These are phyloP conservation scores for Kentomonas sorsogonicus DNA, from an alignment of 208 protist genomes.

Conservation along the genomic window DNA sequence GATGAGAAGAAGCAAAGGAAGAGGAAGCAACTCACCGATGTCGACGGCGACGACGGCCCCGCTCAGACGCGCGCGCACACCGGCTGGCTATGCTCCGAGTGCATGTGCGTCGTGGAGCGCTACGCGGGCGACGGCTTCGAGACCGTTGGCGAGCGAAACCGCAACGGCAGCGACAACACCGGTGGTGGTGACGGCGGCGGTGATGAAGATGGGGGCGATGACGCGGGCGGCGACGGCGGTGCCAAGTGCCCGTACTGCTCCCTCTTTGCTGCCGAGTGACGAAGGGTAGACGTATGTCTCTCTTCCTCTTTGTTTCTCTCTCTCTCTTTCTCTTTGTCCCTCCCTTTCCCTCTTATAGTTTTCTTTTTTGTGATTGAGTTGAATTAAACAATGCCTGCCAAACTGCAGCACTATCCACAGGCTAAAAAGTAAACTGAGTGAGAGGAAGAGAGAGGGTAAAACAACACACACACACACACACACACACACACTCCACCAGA, in stretches of 20 bases:
- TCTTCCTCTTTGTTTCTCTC: slow-evolving; percentile 7
- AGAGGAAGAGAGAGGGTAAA: too few relatives aligned
- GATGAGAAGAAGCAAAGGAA: too few relatives aligned
- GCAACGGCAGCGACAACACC: too few relatives aligned
- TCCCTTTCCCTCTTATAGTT: background rate
- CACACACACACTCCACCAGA: background rate
- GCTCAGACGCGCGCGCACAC: slow-evolving; percentile 21
- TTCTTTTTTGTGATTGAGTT: background rate
- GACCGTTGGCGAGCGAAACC: too few relatives aligned
- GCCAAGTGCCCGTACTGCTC: slow-evolving; percentile 30
- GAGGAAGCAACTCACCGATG: too few relatives aligned
- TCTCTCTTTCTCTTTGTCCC: background rate
- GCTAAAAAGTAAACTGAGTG: too few relatives aligned
- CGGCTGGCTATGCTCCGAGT: slow-evolving; percentile 65
- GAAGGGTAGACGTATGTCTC: background rate
- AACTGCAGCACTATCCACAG: too few relatives aligned
- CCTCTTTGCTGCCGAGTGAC: background rate
- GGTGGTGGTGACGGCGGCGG: background rate
- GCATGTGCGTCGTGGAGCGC: slow-evolving; percentile 56
- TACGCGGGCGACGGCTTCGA: slow-evolving; percentile 16
- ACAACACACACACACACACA: slow-evolving; percentile 5
- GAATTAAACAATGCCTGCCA: background rate
- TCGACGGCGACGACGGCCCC: background rate
- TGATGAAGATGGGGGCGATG: slow-evolving; percentile 8
- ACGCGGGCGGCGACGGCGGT: background rate